These are phyloP conservation scores for Nothophaeocryptopus gaeumannii DNA, from an alignment of 2,329 filamentous ascomycete genomes.

Conservation along the genomic window DNA sequence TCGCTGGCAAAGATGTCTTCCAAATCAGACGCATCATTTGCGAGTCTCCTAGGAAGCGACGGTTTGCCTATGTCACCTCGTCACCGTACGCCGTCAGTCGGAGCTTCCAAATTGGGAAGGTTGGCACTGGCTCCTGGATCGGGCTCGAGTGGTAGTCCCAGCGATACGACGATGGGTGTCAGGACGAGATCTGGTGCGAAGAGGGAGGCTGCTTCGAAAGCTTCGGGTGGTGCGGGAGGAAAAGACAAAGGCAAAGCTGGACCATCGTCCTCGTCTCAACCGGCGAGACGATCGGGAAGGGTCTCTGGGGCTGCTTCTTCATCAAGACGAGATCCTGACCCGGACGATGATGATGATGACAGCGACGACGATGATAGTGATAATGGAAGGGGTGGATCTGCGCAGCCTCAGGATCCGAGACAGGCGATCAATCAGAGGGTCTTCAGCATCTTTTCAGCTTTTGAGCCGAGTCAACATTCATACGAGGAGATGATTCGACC, in stretches of 20 bases:
- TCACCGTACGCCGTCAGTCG: conserved; percentile 14
- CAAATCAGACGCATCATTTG: conserved; percentile 10
- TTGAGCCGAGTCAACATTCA: conserved; percentile 9
- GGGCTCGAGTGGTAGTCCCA: not conserved
- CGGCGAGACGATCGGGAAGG: conserved; percentile 1
- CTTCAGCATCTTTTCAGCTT: conserved; percentile 1
- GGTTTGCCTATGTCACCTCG: conserved; percentile 19
- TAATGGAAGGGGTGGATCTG: not conserved
- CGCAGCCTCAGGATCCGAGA: not conserved
- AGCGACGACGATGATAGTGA: conserved; percentile 11
- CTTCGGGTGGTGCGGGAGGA: conserved; percentile 3
- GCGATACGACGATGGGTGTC: conserved; percentile 17
- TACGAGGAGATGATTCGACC: conserved; percentile 2
- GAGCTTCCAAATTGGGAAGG: conserved; percentile 21
- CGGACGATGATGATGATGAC: conserved; percentile 11
- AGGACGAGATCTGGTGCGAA: conserved; percentile 17
- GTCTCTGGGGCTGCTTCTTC: not conserved
- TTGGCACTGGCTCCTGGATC: conserved; percentile 8
- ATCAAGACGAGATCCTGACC: not conserved
- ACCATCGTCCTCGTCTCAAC: conserved; percentile 6
- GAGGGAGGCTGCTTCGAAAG: conserved; percentile 11
- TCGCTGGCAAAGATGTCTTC: conserved; percentile 10
- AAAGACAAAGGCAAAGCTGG: conserved; percentile 10
- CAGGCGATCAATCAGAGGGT: not conserved
- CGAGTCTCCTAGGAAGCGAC: conserved; percentile 10